Evolutionary conservation across 139 green algal species (phyloP).

Genomic region (Gonium pectorale): DNA sequence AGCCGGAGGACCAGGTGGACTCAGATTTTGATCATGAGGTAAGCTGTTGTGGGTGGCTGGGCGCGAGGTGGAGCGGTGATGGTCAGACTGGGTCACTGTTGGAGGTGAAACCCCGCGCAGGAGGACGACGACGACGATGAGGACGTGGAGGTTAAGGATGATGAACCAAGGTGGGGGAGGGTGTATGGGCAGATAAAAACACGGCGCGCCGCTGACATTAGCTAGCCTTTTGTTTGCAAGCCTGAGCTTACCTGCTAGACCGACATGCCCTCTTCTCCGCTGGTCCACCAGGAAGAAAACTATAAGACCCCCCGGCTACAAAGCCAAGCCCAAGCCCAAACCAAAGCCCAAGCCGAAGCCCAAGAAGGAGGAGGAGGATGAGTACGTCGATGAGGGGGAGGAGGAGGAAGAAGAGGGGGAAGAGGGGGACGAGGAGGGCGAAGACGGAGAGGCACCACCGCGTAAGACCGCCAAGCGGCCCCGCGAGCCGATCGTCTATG

Average conservation of each 20-base stretch:
- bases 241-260: too few relatives aligned
- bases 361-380: neutral
- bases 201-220: too few relatives aligned
- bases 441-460: neutral
- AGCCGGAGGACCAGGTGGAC: slow-evolving; percentile 78
- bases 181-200: too few relatives aligned
- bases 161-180: slow-evolving; percentile 22
- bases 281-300: slow-evolving; percentile 41
- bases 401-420: slow-evolving; percentile 42
- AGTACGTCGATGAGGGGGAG: neutral
- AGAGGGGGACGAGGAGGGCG: slow-evolving; percentile 36
- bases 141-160: slow-evolving; percentile 1
- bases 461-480: neutral
- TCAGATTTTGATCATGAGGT: slow-evolving; percentile 82
- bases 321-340: slow-evolving; percentile 13
- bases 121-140: slow-evolving; percentile 34
- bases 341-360: slow-evolving; percentile 36
- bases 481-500: slow-evolving; percentile 37
- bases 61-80: neutral
- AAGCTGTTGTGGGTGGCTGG: neutral
- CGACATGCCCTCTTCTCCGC: neutral
- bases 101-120: neutral
- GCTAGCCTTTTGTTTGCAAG: too few relatives aligned
- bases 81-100: neutral
- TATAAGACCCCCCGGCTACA: slow-evolving; percentile 12